A percentile compares a stretch with the other conserved stretches of the same genome.
Evolutionary conservation across 805 yeast species (phyloP).

Genomic region (Sugiyamaella lignohabitans): DNA sequence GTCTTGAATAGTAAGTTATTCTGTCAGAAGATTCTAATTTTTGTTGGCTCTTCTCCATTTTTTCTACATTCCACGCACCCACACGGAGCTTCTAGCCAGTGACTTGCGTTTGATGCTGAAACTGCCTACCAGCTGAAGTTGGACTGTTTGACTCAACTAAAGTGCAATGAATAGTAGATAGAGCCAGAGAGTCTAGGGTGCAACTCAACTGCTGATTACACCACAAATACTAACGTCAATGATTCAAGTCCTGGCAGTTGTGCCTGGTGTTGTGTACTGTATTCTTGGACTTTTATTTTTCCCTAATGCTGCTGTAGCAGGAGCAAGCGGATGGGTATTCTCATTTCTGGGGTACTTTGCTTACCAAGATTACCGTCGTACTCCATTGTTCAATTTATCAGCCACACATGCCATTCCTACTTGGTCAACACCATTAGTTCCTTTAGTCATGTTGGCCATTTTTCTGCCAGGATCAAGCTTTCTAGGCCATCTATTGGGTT

Average conservation of each 20-base stretch:
- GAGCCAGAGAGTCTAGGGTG: too few species aligned
- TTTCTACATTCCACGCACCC: too few species aligned
- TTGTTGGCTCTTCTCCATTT: background rate
- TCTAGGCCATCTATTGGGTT: constrained; percentile 66
- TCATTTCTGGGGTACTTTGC: constrained; percentile 58
- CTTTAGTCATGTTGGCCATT: constrained; percentile 44
- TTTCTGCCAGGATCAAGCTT: constrained; percentile 62
- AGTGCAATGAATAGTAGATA: background rate
- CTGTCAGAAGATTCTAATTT: background rate
- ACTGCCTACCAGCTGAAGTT: too few species aligned
- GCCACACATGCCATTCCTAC: constrained; percentile 47
- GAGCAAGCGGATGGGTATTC: constrained; percentile 71
- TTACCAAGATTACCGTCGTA: constrained; percentile 37
- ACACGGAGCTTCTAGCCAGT: too few species aligned
- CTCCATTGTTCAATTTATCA: constrained; percentile 18
- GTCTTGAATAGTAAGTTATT: constrained; percentile 46
- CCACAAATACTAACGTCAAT: too few species aligned
- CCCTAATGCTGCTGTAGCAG: constrained; percentile 51
- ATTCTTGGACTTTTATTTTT: constrained; percentile 37
- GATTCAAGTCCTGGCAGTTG: constrained; percentile 48
- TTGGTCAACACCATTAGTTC: constrained; percentile 47
- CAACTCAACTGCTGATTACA: too few species aligned
- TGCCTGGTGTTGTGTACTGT: constrained; percentile 60
- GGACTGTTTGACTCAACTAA: too few species aligned
- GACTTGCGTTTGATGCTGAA: too few species aligned